A percentile compares a stretch with the other conserved stretches of the same genome.
Evolutionary conservation across 2,329 filamentous ascomycete genomes (phyloP).

Genomic region (Diatrype stigma): DNA sequence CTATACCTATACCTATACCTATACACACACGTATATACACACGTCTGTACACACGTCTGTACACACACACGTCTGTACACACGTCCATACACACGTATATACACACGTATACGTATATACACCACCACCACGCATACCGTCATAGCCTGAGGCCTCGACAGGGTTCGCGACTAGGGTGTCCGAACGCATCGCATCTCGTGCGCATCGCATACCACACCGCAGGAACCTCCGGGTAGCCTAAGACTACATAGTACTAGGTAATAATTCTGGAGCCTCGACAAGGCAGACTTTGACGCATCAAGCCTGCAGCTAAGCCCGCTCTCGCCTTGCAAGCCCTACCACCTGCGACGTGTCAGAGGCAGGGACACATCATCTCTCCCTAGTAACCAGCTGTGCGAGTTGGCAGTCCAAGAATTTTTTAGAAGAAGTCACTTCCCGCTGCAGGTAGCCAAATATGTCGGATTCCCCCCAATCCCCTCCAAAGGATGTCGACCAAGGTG

Average conservation of each 20-base stretch:
- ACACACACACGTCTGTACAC: slow-evolving; percentile 3
- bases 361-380: slow-evolving; percentile 56
- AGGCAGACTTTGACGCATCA: slow-evolving; percentile 48
- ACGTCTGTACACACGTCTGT: not conserved
- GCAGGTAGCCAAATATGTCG: slow-evolving; percentile 86
- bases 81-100: slow-evolving; percentile 7
- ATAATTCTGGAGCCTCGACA: slow-evolving; percentile 29
- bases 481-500: slow-evolving; percentile 91
- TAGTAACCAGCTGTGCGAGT: slow-evolving; percentile 50
- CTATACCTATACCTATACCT: slow-evolving; percentile 1
- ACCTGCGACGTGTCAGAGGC: slow-evolving; percentile 56
- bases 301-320: slow-evolving; percentile 50
- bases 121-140: slow-evolving; percentile 32
- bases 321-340: slow-evolving; percentile 48
- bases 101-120: slow-evolving; percentile 9
- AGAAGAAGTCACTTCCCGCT: slow-evolving; percentile 60
- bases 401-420: slow-evolving; percentile 50
- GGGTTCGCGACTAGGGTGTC: slow-evolving; percentile 20
- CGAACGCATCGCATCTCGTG: not conserved
- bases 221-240: slow-evolving; percentile 19
- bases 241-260: slow-evolving; percentile 17
- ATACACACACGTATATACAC: slow-evolving; percentile 5
- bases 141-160: slow-evolving; percentile 44
- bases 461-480: slow-evolving; percentile 79
- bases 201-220: slow-evolving; percentile 17